These are phyloP conservation scores for Alternaria alternata DNA, from an alignment of 2,329 filamentous ascomycete species.

Conservation along the genomic window DNA sequence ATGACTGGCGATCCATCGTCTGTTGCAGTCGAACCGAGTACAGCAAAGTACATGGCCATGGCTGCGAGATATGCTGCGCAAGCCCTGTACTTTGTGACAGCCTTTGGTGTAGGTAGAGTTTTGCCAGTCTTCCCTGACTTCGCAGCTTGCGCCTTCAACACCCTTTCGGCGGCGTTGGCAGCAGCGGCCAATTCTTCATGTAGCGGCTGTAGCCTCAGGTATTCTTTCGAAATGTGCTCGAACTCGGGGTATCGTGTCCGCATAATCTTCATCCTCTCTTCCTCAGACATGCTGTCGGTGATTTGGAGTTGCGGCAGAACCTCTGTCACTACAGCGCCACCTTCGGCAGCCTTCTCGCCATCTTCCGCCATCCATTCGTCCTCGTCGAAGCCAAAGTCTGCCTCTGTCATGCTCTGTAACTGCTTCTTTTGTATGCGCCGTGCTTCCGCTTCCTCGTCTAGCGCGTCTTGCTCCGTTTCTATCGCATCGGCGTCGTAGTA, in stretches of 20 bases:
- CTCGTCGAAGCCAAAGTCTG: constrained; percentile 93
- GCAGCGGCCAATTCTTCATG: constrained; percentile 67
- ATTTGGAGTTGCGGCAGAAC: constrained; percentile 85
- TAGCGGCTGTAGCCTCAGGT: constrained; percentile 71
- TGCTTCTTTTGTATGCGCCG: constrained; percentile 90
- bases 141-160: constrained; percentile 40
- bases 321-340: constrained; percentile 75
- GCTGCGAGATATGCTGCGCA: constrained; percentile 86
- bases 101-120: constrained; percentile 37
- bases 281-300: constrained; percentile 76
- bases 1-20: constrained; percentile 59
- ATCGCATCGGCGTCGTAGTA: constrained; percentile 90
- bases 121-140: constrained; percentile 28
- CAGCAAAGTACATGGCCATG: constrained; percentile 91
- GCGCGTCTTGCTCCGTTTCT: constrained; percentile 74
- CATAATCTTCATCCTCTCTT: constrained; percentile 79
- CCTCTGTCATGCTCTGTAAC: constrained; percentile 84
- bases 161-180: constrained; percentile 63
- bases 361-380: constrained; percentile 76
- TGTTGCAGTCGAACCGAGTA: constrained; percentile 82
- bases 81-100: constrained; percentile 75
- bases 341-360: constrained; percentile 57
- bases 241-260: constrained; percentile 90
- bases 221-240: constrained; percentile 82
- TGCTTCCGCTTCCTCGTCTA: constrained; percentile 93